Evolutionary conservation across 306 rosid genomes (phyloP).

Genomic region (Corylus americana): DNA sequence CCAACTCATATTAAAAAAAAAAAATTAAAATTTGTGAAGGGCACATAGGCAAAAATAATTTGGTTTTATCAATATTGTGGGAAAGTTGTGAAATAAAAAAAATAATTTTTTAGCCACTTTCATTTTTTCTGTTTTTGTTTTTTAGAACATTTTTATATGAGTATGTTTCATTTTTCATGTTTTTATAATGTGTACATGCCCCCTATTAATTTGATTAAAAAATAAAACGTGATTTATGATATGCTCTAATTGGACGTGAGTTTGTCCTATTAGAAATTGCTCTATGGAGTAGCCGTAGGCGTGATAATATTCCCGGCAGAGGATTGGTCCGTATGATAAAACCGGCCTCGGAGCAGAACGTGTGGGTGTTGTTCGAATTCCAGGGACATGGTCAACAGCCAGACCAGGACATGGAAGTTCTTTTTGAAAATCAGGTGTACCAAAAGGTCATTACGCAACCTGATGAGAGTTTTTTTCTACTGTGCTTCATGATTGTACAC

Average conservation of each 20-base stretch:
- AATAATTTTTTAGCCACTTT: no score
- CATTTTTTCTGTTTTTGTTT: no score
- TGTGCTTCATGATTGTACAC: conserved; percentile 59
- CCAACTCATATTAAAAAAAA: no score
- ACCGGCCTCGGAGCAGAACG: conserved; percentile 23
- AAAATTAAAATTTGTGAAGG: no score
- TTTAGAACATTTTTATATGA: no score
- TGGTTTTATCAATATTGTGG: no score
- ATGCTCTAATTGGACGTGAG: no score
- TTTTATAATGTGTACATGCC: no score
- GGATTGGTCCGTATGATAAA: conserved; percentile 29
- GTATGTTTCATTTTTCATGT: no score
- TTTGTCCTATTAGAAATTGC: conserved; percentile 2
- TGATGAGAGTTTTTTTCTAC: conserved; percentile 21
- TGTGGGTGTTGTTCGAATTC: conserved; percentile 32
- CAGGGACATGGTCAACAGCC: conserved; percentile 19
- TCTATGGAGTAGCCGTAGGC: neutral
- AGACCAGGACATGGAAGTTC: neutral
- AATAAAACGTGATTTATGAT: neutral
- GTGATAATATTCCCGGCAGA: conserved; percentile 25
- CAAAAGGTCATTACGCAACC: conserved; percentile 27
- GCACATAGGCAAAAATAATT: no score
- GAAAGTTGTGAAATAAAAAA: no score
- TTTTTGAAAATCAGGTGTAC: neutral
- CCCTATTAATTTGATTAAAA: neutral